phyloP scores from a whole-genome alignment of 768 basidiomycete genomes.

The Terana coerulea region DNA sequence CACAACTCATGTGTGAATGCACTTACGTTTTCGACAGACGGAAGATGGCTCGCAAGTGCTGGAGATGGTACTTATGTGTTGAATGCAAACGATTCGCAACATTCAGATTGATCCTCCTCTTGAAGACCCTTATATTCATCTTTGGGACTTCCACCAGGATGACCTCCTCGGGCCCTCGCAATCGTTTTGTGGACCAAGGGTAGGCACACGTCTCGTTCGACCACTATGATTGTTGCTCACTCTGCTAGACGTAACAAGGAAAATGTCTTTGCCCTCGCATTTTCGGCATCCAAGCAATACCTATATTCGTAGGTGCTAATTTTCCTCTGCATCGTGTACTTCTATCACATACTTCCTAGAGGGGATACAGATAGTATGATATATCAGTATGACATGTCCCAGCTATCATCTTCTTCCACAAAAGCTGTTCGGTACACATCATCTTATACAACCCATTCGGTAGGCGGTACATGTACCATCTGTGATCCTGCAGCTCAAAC shows the following conservation, averaged over 20 bases:
- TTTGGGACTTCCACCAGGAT: conserved; percentile 37
- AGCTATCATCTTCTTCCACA: not conserved
- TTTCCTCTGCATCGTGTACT: conserved; percentile 1
- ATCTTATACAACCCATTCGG: conserved; percentile 20
- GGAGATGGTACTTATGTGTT: conserved; percentile 33
- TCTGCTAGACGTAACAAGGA: conserved; percentile 35
- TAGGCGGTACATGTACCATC: conserved; percentile 9
- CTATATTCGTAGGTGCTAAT: conserved; percentile 56
- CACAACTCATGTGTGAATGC: conserved; percentile 37
- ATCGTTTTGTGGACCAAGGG: conserved; percentile 25
- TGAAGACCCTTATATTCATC: conserved; percentile 27
- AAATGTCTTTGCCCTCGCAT: conserved; percentile 68
- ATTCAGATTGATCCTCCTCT: too few relatives aligned
- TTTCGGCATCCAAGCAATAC: conserved; percentile 63
- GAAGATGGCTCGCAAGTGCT: conserved; percentile 36
- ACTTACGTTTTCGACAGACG: conserved; percentile 32
- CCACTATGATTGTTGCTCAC: conserved; percentile 6
- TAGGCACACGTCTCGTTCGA: conserved; percentile 13
- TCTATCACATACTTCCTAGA: conserved; percentile 5
- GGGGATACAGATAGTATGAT: conserved; percentile 23
- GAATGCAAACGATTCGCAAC: too few relatives aligned
- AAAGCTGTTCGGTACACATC: not conserved
- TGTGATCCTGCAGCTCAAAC: not conserved
- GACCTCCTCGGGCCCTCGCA: conserved; percentile 23
- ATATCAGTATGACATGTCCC: conserved; percentile 21